These are phyloP conservation scores for Akanthomyces lecanii DNA, from an alignment of 2,329 filamentous ascomycete genomes.

Conservation along the genomic window DNA sequence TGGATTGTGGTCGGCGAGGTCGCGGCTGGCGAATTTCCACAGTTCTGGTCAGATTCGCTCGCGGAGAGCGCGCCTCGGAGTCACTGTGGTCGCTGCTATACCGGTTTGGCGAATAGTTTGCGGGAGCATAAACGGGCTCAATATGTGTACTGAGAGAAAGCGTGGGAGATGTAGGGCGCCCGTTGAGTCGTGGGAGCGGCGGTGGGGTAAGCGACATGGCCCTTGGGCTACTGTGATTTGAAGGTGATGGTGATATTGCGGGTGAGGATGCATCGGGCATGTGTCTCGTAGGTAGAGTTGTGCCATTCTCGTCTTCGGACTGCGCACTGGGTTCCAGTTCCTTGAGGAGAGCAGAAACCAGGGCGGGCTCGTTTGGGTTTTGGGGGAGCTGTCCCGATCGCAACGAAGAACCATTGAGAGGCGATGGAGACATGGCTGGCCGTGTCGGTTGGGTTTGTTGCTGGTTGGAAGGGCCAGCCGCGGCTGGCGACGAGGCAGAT, in stretches of 20 bases:
- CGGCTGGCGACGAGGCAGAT: constrained; percentile 33
- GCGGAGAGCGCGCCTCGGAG: constrained; percentile 33
- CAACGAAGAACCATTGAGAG: constrained; percentile 1
- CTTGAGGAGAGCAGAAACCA: constrained; percentile 79
- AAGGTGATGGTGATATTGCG: constrained; percentile 59
- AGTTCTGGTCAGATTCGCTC: constrained; percentile 28
- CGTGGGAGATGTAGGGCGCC: constrained; percentile 60
- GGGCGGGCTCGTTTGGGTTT: constrained; percentile 59
- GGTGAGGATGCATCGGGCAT: constrained; percentile 51
- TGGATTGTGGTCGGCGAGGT: constrained; percentile 41
- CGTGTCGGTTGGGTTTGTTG: constrained; percentile 9
- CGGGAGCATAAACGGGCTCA: constrained; percentile 68
- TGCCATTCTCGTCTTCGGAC: constrained; percentile 50
- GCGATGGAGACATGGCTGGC: constrained; percentile 17
- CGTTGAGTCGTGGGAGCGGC: constrained; percentile 50
- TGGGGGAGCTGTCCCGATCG: background rate
- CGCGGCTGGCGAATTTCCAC: constrained; percentile 52
- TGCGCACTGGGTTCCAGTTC: constrained; percentile 71
- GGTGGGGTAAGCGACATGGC: constrained; percentile 66
- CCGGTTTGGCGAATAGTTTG: constrained; percentile 65
- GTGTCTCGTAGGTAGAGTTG: constrained; percentile 27
- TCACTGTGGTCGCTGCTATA: constrained; percentile 45
- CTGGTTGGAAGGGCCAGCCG: constrained; percentile 23
- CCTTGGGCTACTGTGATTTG: constrained; percentile 62
- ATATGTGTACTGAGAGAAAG: constrained; percentile 66